These are phyloP conservation scores for Elaphomyces granulatus DNA, from an alignment of 495 filamentous ascomycete genomes.

Conservation along the genomic window DNA sequence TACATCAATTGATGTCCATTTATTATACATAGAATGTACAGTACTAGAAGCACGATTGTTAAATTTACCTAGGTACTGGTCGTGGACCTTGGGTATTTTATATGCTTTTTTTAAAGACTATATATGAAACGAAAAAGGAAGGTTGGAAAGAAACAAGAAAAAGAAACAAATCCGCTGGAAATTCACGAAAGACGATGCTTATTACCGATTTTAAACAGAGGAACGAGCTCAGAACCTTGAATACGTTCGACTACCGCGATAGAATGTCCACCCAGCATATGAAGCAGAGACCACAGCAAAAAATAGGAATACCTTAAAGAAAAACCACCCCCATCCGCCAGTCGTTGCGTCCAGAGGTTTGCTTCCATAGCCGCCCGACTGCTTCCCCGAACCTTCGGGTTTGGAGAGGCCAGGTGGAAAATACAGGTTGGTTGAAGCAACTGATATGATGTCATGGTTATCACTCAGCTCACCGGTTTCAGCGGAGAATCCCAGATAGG, in stretches of 20 bases:
- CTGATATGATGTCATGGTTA: slow-evolving; percentile 91
- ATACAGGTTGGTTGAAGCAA: slow-evolving; percentile 84
- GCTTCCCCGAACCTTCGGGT: not conserved
- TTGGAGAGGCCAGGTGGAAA: slow-evolving; percentile 21
- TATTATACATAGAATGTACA: too few species aligned
- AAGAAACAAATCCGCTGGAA: slow-evolving; percentile 5
- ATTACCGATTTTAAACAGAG: too few species aligned
- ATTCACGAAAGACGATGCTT: too few species aligned
- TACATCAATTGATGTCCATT: too few species aligned
- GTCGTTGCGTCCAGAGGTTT: slow-evolving; percentile 22
- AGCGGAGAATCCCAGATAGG: slow-evolving; percentile 89
- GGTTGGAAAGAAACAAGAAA: slow-evolving; percentile 5
- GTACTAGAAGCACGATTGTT: too few species aligned
- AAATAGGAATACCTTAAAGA: slow-evolving; percentile 73
- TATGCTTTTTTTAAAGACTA: too few species aligned
- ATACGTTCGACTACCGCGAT: slow-evolving; percentile 53
- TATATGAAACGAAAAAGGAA: slow-evolving; percentile 6
- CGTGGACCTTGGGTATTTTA: too few species aligned
- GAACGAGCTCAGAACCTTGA: slow-evolving; percentile 62
- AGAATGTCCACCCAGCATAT: slow-evolving; percentile 78
- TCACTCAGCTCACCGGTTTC: slow-evolving; percentile 95
- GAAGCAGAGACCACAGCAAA: slow-evolving; percentile 49
- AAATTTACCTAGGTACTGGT: too few species aligned
- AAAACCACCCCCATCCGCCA: slow-evolving; percentile 84
- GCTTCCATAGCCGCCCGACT: slow-evolving; percentile 16